phyloP scores from a whole-genome alignment of 1,139 yeast species.

The Pichiaceae sp. region DNA sequence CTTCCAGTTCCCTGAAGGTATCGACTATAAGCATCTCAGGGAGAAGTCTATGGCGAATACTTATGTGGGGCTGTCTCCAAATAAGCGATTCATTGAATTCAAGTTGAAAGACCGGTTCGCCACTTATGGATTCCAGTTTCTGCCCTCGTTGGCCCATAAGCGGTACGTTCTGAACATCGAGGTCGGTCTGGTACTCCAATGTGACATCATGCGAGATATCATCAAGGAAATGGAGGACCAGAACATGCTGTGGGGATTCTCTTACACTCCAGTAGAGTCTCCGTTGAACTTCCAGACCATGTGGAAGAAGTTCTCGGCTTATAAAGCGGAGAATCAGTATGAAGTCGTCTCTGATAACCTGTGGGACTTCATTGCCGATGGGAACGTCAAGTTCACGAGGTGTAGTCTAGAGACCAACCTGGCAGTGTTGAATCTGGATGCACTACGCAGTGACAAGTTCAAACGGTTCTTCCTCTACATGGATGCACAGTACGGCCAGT shows the following conservation, averaged over 20 bases:
- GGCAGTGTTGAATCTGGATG: constrained; percentile 67
- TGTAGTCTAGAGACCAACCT: constrained; percentile 91
- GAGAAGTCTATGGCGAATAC: constrained; percentile 44
- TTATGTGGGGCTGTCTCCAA: constrained; percentile 22
- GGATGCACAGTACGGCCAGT: constrained; percentile 73
- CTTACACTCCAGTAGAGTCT: constrained; percentile 53
- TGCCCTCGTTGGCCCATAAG: constrained; percentile 44
- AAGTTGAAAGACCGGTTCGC: constrained; percentile 68
- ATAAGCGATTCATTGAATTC: constrained; percentile 31
- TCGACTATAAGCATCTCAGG: constrained; percentile 48
- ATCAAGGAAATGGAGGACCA: constrained; percentile 57
- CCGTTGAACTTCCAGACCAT: constrained; percentile 42
- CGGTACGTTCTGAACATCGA: constrained; percentile 71
- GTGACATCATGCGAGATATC: constrained; percentile 58
- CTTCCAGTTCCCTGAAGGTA: constrained; percentile 37
- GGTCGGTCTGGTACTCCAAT: constrained; percentile 50
- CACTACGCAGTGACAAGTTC: constrained; percentile 66
- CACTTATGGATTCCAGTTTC: constrained; percentile 58
- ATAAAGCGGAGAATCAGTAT: not conserved
- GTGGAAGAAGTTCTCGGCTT: constrained; percentile 34
- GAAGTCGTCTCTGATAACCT: not conserved
- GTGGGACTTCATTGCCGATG: constrained; percentile 50
- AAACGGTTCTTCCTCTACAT: constrained; percentile 56
- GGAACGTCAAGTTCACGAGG: constrained; percentile 47
- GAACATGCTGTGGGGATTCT: constrained; percentile 51